A percentile compares a stretch with the other conserved stretches of the same genome.
These are phyloP conservation scores for Podaxis pistillaris DNA, from an alignment of 768 basidiomycete genomes.

Conservation along the genomic window DNA sequence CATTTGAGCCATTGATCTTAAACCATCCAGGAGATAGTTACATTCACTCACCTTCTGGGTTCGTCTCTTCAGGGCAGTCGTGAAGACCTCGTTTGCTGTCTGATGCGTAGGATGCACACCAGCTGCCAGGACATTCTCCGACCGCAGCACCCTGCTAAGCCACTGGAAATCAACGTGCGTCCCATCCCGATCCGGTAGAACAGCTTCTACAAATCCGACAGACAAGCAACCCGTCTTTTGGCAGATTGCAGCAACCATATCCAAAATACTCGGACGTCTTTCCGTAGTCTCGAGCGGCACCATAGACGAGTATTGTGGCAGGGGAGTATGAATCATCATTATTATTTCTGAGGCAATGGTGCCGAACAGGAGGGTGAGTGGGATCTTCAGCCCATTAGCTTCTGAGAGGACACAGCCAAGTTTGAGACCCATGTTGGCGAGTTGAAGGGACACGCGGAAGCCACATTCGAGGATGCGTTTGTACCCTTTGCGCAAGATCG, in stretches of 20 bases:
- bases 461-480: not conserved
- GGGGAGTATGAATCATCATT: conserved; percentile 1
- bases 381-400: conserved; percentile 3
- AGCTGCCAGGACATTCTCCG: not conserved
- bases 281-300: not conserved
- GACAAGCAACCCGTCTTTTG: conserved; percentile 3
- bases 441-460: not conserved
- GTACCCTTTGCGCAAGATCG: conserved; percentile 2
- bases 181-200: not conserved
- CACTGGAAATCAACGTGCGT: conserved; percentile 6
- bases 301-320: not conserved
- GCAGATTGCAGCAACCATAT: conserved; percentile 10
- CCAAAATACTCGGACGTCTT: not conserved
- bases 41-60: not conserved
- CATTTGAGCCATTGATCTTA: not conserved
- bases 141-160: not conserved
- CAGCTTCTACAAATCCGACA: conserved; percentile 3
- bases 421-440: conserved; percentile 3
- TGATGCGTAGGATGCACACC: conserved; percentile 7
- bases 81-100: not conserved
- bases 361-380: conserved; percentile 11
- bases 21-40: not conserved
- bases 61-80: not conserved
- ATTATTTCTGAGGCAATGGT: conserved; percentile 6
- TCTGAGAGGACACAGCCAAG: not conserved